Evolutionary conservation across 2,329 filamentous ascomycete genomes (phyloP), one percentile per base, ranked within the genome.

Genomic region (Berkeleyomyces basicola): DNA sequence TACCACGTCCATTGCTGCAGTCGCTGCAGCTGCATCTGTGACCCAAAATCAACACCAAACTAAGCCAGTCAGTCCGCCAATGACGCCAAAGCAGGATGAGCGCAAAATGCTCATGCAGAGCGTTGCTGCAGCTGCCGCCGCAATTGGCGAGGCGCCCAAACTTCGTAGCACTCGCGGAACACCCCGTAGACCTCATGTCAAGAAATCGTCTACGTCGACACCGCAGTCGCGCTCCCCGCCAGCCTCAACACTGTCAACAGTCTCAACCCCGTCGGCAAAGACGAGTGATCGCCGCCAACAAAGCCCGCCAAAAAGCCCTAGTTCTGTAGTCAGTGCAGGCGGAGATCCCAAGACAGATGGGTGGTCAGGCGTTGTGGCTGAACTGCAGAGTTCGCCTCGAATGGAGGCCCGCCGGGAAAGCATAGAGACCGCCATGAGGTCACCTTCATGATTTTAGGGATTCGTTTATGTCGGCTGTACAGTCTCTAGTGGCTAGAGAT

Each of bases 301-400:
- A 10, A 62, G 44, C 42, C 59, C 53, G 2, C 51, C 63, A 5
- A 49, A 49, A 6, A 64, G 59, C 49, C 44, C 55, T n/a, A 51
- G 63, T 23, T 64, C 63, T 4, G 53, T 61, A 16, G 53, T 53
- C 11, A 64, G 59, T 59, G 44, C 51, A 11, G 53, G 63, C 5
- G 78, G 61, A 73, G 59, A 64, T 46, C 63, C 63, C 23, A 64
- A 64, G 16, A 64, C 59, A 7, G 63, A 74, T 65, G 81, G 82
- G 36, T 86, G 83, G 83, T 79, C 80, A 23, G 81, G 82, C 36
- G 82, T 86, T 4, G 80, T 86, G 31, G 75, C 80, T 61, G 83
- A 86, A 68, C 72, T 86, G 59, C 82, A 85, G 69, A 78, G 73
- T 62, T 83, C 80, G 33, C 83, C 82, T 2, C 71, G 79, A 63